Base-by-base conservation (phyloP, 2,329 filamentous ascomycete species). In the Fusarium sp. region DNA sequence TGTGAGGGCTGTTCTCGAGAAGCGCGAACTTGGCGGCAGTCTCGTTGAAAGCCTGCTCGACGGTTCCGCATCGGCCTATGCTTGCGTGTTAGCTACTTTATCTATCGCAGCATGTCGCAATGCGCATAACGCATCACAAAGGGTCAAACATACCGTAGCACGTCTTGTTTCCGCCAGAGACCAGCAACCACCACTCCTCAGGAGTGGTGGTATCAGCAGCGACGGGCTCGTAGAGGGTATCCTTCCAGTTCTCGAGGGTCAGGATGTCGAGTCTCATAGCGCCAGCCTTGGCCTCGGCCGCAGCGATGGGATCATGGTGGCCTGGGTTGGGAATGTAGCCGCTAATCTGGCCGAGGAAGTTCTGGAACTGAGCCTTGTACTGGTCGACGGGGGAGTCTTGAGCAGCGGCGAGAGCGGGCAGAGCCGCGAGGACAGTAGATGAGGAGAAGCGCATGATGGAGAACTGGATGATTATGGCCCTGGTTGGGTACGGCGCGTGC, bases 161-260 rank as follows among this genome's bases (percentile, higher is more conserved):
- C 31, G 91, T 93, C 82, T 89, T 90, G 84, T 94, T 93, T 72
- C 90, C 84, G 61, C 92, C 92, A 9, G 89, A 91, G 71, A 93
- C 81, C 71, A 91, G 84, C 66, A 95, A 82, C 84, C 91, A 89
- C 90, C 90, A 93, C 80, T 93, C 90, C 79, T 91, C 90, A 5
- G 91, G 90, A 67, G 83, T 85, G 10, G 86, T 86, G 67, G 86
- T 85, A 27, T 80, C 86, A 8, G 87, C 79, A 65, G 87, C 82
- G 62, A 91, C 87, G 29, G 88, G 86, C 55, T 82, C 82, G 76
- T 87, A 89, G 65, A 95, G 82, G 3, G 89, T 87, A 25, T 90
- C 81, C 78, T 89, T 87, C 90, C 91, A 93, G 84, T 90, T 91
- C 69, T 89, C 82, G 62, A 93, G 82, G 5, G 88, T 90, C 72